Conservation (phyloP, 1,284 basidiomycete species). For the Hortiboletus rubellus region DNA sequence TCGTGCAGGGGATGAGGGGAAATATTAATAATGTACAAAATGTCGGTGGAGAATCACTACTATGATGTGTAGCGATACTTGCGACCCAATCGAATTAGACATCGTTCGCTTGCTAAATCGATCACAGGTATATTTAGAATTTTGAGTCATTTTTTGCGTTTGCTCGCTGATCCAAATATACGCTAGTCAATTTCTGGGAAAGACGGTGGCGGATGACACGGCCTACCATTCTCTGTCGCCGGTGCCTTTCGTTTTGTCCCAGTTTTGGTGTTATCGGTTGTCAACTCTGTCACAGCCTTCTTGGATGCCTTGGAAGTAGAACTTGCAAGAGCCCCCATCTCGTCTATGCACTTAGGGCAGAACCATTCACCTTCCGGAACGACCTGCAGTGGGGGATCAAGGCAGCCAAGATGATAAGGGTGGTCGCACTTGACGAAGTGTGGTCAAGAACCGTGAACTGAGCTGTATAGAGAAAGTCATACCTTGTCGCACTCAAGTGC, state of each 20-base stretch:
- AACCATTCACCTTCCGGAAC: constrained; percentile 94
- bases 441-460: neutral
- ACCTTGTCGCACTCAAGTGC: constrained; percentile 88
- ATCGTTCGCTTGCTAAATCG: neutral
- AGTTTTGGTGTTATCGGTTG: constrained; percentile 9
- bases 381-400: constrained; percentile 72
- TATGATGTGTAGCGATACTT: constrained; percentile 10
- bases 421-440: constrained; percentile 69
- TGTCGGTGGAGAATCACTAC: neutral
- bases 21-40: constrained; percentile 31
- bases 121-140: neutral
- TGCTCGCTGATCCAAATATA: constrained; percentile 18
- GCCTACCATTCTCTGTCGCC: constrained; percentile 27
- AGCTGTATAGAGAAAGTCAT: constrained; percentile 19
- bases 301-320: constrained; percentile 11
- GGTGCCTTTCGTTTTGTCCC: constrained; percentile 31
- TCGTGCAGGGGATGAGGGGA: neutral
- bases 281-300: neutral
- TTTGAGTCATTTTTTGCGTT: constrained; percentile 31
- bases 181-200: neutral
- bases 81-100: neutral
- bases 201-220: neutral
- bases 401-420: constrained; percentile 84
- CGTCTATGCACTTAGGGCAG: constrained; percentile 64
- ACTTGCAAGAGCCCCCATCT: constrained; percentile 28